Evolutionary conservation across 2,329 filamentous ascomycete genomes (phyloP).

Genomic region (Neopestalotiopsis clavispora): DNA sequence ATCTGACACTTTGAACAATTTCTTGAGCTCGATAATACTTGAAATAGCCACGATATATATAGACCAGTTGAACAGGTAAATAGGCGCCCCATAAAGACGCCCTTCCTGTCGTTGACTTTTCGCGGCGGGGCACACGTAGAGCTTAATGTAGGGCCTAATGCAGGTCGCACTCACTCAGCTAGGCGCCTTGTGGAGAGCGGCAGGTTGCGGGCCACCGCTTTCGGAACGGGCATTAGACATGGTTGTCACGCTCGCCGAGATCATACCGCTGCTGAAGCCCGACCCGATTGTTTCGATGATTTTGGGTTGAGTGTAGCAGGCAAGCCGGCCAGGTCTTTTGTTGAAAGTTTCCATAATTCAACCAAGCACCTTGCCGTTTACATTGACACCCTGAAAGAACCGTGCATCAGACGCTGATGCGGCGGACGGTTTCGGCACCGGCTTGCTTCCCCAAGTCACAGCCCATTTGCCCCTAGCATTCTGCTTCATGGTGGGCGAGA

Average conservation of each 20-base stretch:
- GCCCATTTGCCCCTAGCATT: constrained; percentile 31
- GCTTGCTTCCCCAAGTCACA: constrained; percentile 52
- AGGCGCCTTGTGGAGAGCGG: not conserved
- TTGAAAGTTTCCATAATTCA: not conserved
- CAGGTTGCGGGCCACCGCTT: too few relatives aligned
- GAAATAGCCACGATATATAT: not conserved
- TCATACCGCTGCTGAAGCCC: too few relatives aligned
- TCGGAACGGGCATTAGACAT: too few relatives aligned
- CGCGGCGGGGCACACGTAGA: not conserved
- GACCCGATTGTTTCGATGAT: too few relatives aligned
- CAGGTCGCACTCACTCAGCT: not conserved
- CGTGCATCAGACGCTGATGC: constrained; percentile 41
- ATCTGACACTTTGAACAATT: too few relatives aligned
- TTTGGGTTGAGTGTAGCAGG: too few relatives aligned
- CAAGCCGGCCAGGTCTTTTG: too few relatives aligned
- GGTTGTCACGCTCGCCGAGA: too few relatives aligned
- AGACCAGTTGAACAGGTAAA: not conserved
- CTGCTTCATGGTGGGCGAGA: constrained; percentile 41
- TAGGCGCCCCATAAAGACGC: not conserved
- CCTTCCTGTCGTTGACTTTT: constrained; percentile 13
- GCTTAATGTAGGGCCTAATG: constrained; percentile 1
- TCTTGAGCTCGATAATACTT: not conserved
- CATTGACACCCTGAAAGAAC: constrained; percentile 55
- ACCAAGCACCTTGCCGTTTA: constrained; percentile 25
- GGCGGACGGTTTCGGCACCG: constrained; percentile 30